phyloP scores from a whole-genome alignment of 2,329 filamentous ascomycete genomes.

The Paramyrothecium sp. region DNA sequence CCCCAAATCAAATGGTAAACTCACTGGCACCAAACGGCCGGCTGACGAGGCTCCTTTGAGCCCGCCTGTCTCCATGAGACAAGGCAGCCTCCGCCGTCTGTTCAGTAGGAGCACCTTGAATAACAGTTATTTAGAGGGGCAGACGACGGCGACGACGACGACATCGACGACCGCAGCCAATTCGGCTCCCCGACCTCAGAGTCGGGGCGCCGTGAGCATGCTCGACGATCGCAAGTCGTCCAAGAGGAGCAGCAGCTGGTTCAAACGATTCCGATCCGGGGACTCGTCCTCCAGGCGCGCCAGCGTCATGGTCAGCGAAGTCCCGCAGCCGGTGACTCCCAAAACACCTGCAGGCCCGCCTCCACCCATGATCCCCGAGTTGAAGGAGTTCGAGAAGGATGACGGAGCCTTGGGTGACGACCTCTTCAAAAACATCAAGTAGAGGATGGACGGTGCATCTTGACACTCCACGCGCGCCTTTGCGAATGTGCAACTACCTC shows the following conservation, averaged over 20 bases:
- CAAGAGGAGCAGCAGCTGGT: slow-evolving; percentile 59
- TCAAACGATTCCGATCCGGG: slow-evolving; percentile 48
- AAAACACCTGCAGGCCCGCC: slow-evolving; percentile 47
- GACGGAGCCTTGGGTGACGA: slow-evolving; percentile 47
- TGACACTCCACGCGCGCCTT: not conserved
- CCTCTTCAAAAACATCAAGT: slow-evolving; percentile 61
- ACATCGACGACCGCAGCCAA: slow-evolving; percentile 28
- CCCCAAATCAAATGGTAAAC: slow-evolving; percentile 36
- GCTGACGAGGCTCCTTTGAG: slow-evolving; percentile 52
- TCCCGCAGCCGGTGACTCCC: slow-evolving; percentile 19
- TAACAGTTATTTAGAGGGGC: slow-evolving; percentile 49
- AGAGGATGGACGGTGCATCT: slow-evolving; percentile 33
- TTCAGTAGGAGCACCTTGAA: slow-evolving; percentile 56
- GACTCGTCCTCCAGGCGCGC: slow-evolving; percentile 34
- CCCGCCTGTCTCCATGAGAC: slow-evolving; percentile 49
- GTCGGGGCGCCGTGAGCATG: slow-evolving; percentile 47
- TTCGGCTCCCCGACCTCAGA: slow-evolving; percentile 41
- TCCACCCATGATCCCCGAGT: slow-evolving; percentile 60
- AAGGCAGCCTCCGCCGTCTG: slow-evolving; percentile 56
- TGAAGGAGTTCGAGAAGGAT: slow-evolving; percentile 50
- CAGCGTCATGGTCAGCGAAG: slow-evolving; percentile 40
- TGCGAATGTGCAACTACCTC: slow-evolving; percentile 4
- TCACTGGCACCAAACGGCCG: slow-evolving; percentile 45
- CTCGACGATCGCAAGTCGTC: slow-evolving; percentile 51
- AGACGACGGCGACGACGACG: slow-evolving; percentile 38